Evolutionary conservation across 768 basidiomycete species (phyloP).

Genomic region (Porphyrellus cyaneotinctus): DNA sequence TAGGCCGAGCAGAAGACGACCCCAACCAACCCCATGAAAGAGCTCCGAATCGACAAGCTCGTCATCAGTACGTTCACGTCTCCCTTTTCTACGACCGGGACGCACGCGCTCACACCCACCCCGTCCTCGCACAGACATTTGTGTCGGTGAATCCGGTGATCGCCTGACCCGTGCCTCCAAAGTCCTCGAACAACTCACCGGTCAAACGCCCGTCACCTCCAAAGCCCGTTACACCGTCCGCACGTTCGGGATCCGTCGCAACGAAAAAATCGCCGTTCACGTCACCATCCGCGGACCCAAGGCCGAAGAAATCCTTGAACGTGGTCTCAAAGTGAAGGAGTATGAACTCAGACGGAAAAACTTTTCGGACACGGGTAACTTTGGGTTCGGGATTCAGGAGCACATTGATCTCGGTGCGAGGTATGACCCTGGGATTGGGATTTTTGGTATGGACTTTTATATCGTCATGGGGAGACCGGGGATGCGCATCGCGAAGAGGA

Average conservation of each 20-base stretch:
- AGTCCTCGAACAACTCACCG: constrained; percentile 98
- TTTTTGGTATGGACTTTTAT: constrained; percentile 99
- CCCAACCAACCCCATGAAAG: constrained; percentile 92
- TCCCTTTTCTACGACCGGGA: neutral
- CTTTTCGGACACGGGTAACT: constrained; percentile 99
- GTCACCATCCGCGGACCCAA: constrained; percentile 99
- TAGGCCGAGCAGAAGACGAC: constrained; percentile 87
- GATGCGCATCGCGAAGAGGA: constrained; percentile 85
- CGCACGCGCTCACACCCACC: neutral
- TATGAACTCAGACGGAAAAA: constrained; percentile 96
- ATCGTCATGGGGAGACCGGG: constrained; percentile 97
- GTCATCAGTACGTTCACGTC: constrained; percentile 84
- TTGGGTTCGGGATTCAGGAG: constrained; percentile 98
- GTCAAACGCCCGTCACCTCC: constrained; percentile 98
- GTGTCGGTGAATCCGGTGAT: constrained; percentile 99
- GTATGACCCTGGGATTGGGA: constrained; percentile 98
- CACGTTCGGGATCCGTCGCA: constrained; percentile 98
- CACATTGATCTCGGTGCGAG: constrained; percentile 99
- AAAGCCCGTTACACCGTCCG: constrained; percentile 99
- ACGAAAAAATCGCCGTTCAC: constrained; percentile 99
- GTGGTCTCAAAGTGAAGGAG: constrained; percentile 99
- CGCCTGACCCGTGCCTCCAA: constrained; percentile 98
- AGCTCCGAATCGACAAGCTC: constrained; percentile 96
- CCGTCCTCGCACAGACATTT: constrained; percentile 74
- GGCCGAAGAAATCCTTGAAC: constrained; percentile 99